A percentile compares a stretch with the other conserved stretches of the same genome.
These are phyloP conservation scores for Clavispora asparagi DNA, from an alignment of 805 yeast genomes.

Conservation along the genomic window DNA sequence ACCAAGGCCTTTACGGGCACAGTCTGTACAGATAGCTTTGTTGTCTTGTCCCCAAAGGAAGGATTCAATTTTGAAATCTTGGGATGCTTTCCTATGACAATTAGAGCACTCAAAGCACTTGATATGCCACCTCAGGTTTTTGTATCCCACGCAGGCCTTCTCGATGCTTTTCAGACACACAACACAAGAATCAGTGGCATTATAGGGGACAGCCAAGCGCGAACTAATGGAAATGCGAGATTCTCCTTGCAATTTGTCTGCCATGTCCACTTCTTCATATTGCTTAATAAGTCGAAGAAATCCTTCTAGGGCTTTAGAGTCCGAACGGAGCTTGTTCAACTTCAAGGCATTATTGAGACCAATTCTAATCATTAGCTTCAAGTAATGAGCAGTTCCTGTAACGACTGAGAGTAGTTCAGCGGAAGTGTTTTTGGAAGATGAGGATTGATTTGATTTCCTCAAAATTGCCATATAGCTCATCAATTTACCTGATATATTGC, in stretches of 20 bases:
- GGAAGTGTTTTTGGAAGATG: constrained; percentile 43
- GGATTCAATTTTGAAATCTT: constrained; percentile 10
- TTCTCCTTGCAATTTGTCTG: constrained; percentile 7
- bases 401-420: constrained; percentile 74
- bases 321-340: constrained; percentile 51
- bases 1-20: constrained; percentile 45
- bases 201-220: constrained; percentile 43
- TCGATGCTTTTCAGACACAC: constrained; percentile 75
- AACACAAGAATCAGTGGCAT: constrained; percentile 73
- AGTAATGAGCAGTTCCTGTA: constrained; percentile 87
- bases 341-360: constrained; percentile 77
- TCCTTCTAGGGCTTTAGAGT: constrained; percentile 56
- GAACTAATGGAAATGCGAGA: constrained; percentile 6
- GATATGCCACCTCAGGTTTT: constrained; percentile 74
- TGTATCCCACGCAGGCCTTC: constrained; percentile 64
- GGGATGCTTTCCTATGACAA: constrained; percentile 40
- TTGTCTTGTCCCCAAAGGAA: constrained; percentile 13
- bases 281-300: constrained; percentile 52
- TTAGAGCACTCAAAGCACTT: constrained; percentile 63
- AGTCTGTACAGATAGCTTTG: constrained; percentile 53
- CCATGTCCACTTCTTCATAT: constrained; percentile 16
- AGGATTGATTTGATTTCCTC: constrained; percentile 49
- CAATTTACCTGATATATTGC: constrained; percentile 81
- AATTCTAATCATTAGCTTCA: constrained; percentile 76
- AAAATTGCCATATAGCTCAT: constrained; percentile 84